A percentile compares a stretch with the other conserved stretches of the same genome.
Evolutionary conservation across 2,329 filamentous ascomycete genomes (phyloP).

Genomic region (Gyromitra esculenta): DNA sequence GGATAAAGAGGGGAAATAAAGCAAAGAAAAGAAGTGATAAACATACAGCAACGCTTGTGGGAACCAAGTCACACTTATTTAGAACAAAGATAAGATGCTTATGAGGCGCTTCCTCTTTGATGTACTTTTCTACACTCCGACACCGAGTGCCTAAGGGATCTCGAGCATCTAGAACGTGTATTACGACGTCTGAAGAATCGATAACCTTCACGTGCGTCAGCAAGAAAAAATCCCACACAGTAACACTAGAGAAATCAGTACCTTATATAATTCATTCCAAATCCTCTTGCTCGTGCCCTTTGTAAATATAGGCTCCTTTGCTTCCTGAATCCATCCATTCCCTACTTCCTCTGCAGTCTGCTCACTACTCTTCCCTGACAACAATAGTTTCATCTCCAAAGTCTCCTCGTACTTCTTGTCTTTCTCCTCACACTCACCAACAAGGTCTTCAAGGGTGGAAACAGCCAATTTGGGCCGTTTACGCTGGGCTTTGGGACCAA

Average conservation of each 20-base stretch:
- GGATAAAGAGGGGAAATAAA: slow-evolving; percentile 46
- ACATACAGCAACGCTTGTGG: slow-evolving; percentile 86
- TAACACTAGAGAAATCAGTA: slow-evolving; percentile 8
- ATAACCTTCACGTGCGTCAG: slow-evolving; percentile 73
- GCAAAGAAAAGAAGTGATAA: slow-evolving; percentile 55
- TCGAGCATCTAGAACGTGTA: slow-evolving; percentile 91
- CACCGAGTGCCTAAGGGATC: slow-evolving; percentile 92
- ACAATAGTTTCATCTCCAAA: slow-evolving; percentile 75
- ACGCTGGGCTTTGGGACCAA: slow-evolving; percentile 90
- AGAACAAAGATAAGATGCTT: slow-evolving; percentile 92
- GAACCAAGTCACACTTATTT: slow-evolving; percentile 93
- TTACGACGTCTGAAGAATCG: slow-evolving; percentile 92
- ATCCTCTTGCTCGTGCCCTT: slow-evolving; percentile 96
- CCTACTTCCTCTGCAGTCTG: slow-evolving; percentile 62
- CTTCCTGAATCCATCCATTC: slow-evolving; percentile 67
- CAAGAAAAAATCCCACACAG: not conserved
- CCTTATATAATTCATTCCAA: slow-evolving; percentile 84
- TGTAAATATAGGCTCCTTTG: slow-evolving; percentile 86
- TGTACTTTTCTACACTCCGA: slow-evolving; percentile 89
- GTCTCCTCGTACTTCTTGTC: slow-evolving; percentile 54
- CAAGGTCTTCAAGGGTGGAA: slow-evolving; percentile 81
- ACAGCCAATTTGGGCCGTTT: slow-evolving; percentile 92
- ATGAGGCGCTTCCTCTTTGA: slow-evolving; percentile 90
- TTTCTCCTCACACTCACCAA: slow-evolving; percentile 63
- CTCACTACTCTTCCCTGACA: slow-evolving; percentile 75